Evolutionary conservation across 495 filamentous ascomycete species (phyloP), one percentile per base, ranked within the genome.

Genomic region (Friedmanniomyces simplex): DNA sequence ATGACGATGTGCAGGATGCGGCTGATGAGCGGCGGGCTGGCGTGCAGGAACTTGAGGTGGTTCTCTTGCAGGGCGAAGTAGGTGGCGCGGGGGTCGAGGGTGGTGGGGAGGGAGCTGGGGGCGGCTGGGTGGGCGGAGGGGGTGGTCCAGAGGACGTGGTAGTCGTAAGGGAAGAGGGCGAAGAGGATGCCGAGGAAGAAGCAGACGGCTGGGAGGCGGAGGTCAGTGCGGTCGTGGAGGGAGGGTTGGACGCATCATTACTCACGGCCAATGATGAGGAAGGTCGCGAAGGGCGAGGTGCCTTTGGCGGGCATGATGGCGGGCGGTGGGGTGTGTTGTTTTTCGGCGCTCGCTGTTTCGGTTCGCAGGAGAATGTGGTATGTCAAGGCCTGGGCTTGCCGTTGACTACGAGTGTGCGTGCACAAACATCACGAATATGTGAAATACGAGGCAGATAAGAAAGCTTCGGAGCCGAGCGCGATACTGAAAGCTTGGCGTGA

Each of bases 161-260:
- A 96, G 81, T 98, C 93, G 78, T 96, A 97, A 57, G 94, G 89
- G 74, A 96, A 94, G 63, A 84, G 80, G 69, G 89, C 88, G 84
- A 97, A 98, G 73, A 98, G 85, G 68, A 97, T 93, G 63, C 93
- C 93, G 55, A 98, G 85, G 82, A 95, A 93, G 82, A 98, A 98
- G 68, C 84, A 91, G 42, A 48, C 52, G 25, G 60, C 60, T 63
- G 41, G 3, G 28, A 22, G 32, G 3, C 1, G 6, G 26, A 39
- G 7, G 3, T 36, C 59, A 43, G 37, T 13, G 45, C 25, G 12
- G 52, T 36, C 14, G 28, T 21, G 25, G 50, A 51, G 34, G 28
- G 42, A 46, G 36, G 32, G 45, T 48, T 54, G 53, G 49, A 16
- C 6, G 16, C 46, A 7, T 43, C 43, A 47, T 22, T 46, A 78